Conservation (phyloP, 305 asterid species). For the Solanum hybrid region DNA sequence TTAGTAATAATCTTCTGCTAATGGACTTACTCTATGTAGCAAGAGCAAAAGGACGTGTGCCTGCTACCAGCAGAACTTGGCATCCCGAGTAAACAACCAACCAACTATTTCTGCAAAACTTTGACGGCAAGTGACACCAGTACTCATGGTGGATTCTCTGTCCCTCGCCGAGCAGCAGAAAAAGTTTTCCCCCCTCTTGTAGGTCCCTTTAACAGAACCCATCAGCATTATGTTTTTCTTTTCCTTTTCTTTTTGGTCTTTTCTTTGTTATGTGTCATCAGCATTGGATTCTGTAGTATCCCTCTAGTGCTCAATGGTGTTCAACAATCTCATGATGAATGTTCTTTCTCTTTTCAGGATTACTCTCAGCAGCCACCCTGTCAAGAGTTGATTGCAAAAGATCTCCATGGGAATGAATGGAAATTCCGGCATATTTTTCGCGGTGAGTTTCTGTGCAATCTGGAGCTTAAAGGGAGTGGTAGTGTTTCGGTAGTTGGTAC, state of each 20-base stretch:
- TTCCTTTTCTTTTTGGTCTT: neutral
- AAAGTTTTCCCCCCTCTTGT: constrained; percentile 98
- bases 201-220: constrained; percentile 18
- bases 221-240: neutral
- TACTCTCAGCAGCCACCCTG: constrained; percentile 83
- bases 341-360: constrained; percentile 41
- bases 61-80: constrained; percentile 86
- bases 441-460: constrained; percentile 34
- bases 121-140: constrained; percentile 91
- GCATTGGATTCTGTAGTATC: neutral
- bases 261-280: neutral
- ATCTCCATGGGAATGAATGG: constrained; percentile 98
- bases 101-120: constrained; percentile 87
- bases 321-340: neutral
- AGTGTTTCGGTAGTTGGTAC: neutral
- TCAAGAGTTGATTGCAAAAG: constrained; percentile 89
- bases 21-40: constrained; percentile 27
- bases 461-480: neutral
- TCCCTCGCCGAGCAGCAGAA: constrained; percentile 97
- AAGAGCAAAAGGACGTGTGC: constrained; percentile 92
- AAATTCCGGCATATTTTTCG: constrained; percentile 93
- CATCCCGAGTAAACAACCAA: constrained; percentile 81
- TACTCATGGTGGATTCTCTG: constrained; percentile 98
- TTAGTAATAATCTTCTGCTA: constrained; percentile 8
- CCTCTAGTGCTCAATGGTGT: neutral